These are phyloP conservation scores for Phyllosticta ampelicida DNA, from an alignment of 2,329 filamentous ascomycete genomes.

Conservation along the genomic window DNA sequence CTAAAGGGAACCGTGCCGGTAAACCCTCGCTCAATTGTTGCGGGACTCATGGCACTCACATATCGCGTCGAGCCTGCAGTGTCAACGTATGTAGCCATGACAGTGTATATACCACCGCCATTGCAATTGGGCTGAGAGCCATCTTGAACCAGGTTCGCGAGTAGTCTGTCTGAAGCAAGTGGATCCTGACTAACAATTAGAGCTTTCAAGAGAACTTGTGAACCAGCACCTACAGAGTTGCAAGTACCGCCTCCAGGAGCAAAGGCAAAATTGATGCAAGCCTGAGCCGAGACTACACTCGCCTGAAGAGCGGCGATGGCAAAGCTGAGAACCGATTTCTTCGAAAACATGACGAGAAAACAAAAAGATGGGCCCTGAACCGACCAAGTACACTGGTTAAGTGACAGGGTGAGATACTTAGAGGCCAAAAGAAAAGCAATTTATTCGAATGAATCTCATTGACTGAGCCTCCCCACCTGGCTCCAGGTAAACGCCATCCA, in stretches of 20 bases:
- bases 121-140: not conserved
- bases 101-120: not conserved
- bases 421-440: not conserved
- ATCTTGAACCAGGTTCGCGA: not conserved
- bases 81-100: constrained; percentile 2
- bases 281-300: not conserved
- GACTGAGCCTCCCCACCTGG: not conserved
- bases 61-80: not conserved
- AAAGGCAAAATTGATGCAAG: constrained; percentile 9
- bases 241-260: constrained; percentile 3
- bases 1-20: constrained; percentile 4
- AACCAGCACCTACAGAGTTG: not conserved
- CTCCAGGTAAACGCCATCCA: not conserved
- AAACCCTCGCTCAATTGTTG: constrained; percentile 4
- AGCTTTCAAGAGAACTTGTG: not conserved
- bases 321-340: not conserved
- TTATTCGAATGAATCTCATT: not conserved
- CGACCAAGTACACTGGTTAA: not conserved
- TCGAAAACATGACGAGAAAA: not conserved
- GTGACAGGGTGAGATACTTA: not conserved
- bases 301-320: not conserved
- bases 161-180: not conserved
- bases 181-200: not conserved
- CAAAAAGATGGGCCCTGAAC: not conserved
- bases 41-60: constrained; percentile 4